Percentiles rank a stretch among this genome's conserved stretches.
Conservation (phyloP, 164 flowering plant species). For the Protea cynaroides region DNA sequence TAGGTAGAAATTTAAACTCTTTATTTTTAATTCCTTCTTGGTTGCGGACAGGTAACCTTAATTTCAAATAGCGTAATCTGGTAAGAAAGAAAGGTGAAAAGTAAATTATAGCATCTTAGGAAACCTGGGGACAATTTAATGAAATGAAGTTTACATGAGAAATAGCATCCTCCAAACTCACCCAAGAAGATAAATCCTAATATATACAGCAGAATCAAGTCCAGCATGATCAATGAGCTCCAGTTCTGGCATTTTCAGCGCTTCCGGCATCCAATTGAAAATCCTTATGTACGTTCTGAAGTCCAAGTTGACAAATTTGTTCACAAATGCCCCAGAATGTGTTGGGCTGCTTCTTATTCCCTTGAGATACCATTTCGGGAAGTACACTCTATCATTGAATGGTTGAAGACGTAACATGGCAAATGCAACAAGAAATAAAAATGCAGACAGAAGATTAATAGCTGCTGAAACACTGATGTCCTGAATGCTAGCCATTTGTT, state of each 20-base stretch:
- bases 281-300: constrained; percentile 15
- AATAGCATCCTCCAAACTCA: constrained; percentile 5
- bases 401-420: constrained; percentile 21
- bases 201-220: constrained; percentile 24
- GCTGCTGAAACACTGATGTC: constrained; percentile 21
- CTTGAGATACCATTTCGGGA: constrained; percentile 28
- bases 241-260: constrained; percentile 26
- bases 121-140: background rate
- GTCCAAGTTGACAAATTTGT: constrained; percentile 21
- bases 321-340: constrained; percentile 15
- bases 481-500: constrained; percentile 16
- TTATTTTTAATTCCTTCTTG: background rate
- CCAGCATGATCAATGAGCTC: constrained; percentile 28
- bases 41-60: background rate
- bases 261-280: constrained; percentile 23
- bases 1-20: background rate
- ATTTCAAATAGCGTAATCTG: background rate
- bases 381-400: constrained; percentile 22
- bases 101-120: background rate
- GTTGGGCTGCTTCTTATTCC: constrained; percentile 23
- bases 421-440: constrained; percentile 21
- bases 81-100: background rate
- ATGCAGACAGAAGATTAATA: constrained; percentile 18
- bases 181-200: constrained; percentile 25
- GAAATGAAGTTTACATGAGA: background rate